Conservation (phyloP, 805 yeast species). For the Lachancea quebecensis region DNA sequence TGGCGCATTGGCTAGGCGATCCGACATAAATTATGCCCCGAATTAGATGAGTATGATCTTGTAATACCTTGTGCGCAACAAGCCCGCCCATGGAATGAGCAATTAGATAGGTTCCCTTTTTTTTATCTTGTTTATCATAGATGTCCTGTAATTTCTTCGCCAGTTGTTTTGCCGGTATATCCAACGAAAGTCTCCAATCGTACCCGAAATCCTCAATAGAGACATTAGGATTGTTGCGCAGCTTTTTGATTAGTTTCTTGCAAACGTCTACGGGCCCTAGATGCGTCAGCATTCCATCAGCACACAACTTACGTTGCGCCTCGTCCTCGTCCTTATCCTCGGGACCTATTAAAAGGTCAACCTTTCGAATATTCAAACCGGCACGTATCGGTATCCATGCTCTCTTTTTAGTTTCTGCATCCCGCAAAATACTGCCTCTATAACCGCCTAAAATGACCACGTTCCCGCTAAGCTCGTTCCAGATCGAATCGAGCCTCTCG, state of each 20-base stretch:
- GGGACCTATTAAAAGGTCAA: constrained; percentile 70
- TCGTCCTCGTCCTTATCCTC: constrained; percentile 57
- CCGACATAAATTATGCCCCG: constrained; percentile 79
- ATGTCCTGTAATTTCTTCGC: constrained; percentile 39
- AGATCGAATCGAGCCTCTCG: constrained; percentile 37
- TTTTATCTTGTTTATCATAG: constrained; percentile 33
- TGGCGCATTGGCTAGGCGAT: constrained; percentile 75
- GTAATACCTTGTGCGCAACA: constrained; percentile 73
- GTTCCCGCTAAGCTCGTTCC: constrained; percentile 65
- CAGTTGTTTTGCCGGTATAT: constrained; percentile 47
- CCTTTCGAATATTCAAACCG: constrained; percentile 66
- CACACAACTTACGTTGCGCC: constrained; percentile 46
- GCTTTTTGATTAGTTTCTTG: constrained; percentile 47
- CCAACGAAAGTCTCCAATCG: constrained; percentile 82
- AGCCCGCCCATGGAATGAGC: constrained; percentile 96
- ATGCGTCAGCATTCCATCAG: constrained; percentile 74
- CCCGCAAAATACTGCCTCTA: constrained; percentile 73
- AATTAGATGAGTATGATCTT: constrained; percentile 56
- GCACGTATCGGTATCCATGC: constrained; percentile 88
- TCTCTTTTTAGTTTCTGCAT: constrained; percentile 52
- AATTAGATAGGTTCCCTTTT: constrained; percentile 59
- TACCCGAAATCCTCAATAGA: constrained; percentile 75
- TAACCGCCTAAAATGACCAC: constrained; percentile 81
- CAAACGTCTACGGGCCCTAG: constrained; percentile 85
- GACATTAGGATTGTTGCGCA: constrained; percentile 50